Conservation (phyloP, 352 stramenopile species). For the Blastocystis sp. region DNA sequence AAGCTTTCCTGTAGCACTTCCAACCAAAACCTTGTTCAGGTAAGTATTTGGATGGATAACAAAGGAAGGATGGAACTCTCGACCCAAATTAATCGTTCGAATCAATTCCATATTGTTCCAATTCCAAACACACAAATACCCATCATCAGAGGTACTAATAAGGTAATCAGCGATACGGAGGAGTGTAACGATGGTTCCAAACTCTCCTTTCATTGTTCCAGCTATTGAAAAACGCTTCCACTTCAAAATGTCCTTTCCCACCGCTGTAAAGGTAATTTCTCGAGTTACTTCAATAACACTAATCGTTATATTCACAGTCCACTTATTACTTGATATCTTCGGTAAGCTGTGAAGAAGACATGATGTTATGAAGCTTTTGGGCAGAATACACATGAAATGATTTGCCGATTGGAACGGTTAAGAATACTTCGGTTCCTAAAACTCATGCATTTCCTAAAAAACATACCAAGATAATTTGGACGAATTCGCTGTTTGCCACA, state of each 20-base stretch:
- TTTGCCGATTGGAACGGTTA: constrained; percentile 79
- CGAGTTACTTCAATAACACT: constrained; percentile 74
- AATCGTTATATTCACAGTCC: background rate
- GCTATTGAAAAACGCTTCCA: constrained; percentile 56
- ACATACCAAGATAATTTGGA: constrained; percentile 27
- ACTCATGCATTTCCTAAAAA: background rate
- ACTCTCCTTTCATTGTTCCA: constrained; percentile 10
- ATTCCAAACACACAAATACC: constrained; percentile 64
- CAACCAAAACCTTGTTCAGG: constrained; percentile 83
- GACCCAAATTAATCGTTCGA: constrained; percentile 75
- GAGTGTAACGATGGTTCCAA: background rate
- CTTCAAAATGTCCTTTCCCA: constrained; percentile 75
- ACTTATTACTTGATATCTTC: constrained; percentile 78
- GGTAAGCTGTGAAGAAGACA: constrained; percentile 79
- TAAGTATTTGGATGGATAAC: constrained; percentile 82
- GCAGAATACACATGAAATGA: constrained; percentile 84
- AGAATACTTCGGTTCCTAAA: constrained; percentile 72
- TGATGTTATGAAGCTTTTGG: constrained; percentile 79
- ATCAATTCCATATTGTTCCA: constrained; percentile 75
- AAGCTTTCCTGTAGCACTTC: constrained; percentile 76
- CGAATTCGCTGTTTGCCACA: constrained; percentile 21
- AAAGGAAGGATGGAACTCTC: constrained; percentile 76
- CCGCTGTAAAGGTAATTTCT: constrained; percentile 76
- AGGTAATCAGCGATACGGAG: constrained; percentile 65
- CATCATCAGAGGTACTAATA: constrained; percentile 12